Base-by-base conservation (phyloP, 2,329 filamentous ascomycete genomes). In the Tolypocladium paradoxum region DNA sequence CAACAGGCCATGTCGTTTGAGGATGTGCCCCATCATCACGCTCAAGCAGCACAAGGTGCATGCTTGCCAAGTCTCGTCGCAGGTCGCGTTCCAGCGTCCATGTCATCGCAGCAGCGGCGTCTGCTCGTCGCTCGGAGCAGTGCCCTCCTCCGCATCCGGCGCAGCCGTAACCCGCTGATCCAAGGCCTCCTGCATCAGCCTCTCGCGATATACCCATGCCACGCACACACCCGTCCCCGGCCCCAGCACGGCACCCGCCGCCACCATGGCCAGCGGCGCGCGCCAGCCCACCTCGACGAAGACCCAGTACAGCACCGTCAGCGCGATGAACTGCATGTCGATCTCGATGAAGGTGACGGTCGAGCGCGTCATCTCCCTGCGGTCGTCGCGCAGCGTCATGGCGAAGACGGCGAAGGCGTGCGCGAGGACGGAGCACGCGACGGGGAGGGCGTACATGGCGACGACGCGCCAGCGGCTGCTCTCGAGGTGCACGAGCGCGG, bases 251-350 rank as follows among this genome's bases (percentile, higher is more conserved):
- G 67, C 51, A 3, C 64, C 61, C 3, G 62, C 58, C 18, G 54
- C 62, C 8, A 65, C 48, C 51, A 66, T 69, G 5, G 64, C 68
- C 9, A 67, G 56, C 4, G 67, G 70, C 20, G 65, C 68, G 34
- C 64, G 62, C 70, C 72, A 72, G 20, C 76, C 76, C 0, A 73
- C 71, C 62, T 80, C 77, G 18, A 76, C 73, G 38, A 78, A 62
- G 35, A 79, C 64, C 76, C 77, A 80, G 61, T 79, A 80, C 34
- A 79, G 56, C 5, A 78, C 71, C 1, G 76, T 77, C 58, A 73
- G 63, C 2, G 64, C 67, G 46, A 77, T 66, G 56, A 74, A 77
- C 27, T 70, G 62, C 6, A 68, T 56, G 55, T 80, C 71, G 48
- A 80, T 71, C 60, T 73, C 69, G 51, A 80, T 69, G 51, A 77